Evolutionary conservation across 345 rosid genomes (phyloP), one percentile per base, ranked within the genome.

Genomic region (Streptanthus diversifolius): DNA sequence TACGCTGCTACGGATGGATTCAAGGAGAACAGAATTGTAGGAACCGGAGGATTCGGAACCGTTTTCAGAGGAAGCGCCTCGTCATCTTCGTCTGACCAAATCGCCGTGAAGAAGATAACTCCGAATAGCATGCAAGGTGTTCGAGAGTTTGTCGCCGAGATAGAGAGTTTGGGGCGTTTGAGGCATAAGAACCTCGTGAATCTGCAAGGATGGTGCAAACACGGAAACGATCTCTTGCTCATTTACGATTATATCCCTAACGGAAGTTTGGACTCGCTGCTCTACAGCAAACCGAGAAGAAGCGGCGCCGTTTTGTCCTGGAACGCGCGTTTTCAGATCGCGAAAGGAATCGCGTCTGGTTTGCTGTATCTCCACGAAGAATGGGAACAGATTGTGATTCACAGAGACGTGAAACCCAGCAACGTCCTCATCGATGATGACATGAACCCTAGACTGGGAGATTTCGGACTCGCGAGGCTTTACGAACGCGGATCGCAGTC

Each of bases 191-290:
- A 84, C 59, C 73, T 88, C 47, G 90, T 86, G 30, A 84, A 88
- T 52, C 85, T 86, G 5, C 89, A 86, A 57, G 90, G 93, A 21
- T 86, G 88, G 93, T 84, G 88, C 47, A 84, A 83, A 72, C 77
- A 65, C 57, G 82, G 75, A 25, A 80, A 72, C 17, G 90, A 82
- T 61, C 83, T 86, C 29, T 75, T 88, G 57, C 54, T 88, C 0
- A 79, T 86, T 5, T 88, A 86, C 40, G 93, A 84, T 45, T 83
- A 75, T 35, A 75, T 88, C 63, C 87, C 88, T 0, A 68, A 82
- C 39, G 88, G 92, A 24, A 83, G 85, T 77, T 85, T 85, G 3
- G 83, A 82, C 37, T 32, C 77, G 2, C 75, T 87, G 12, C 70
- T 87, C 0, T 82, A 74, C 78, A 39, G 45, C 15, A 63, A 2